Percentiles rank a stretch among this genome's conserved stretches.
phyloP scores from a whole-genome alignment of 164 flowering plant genomes.

The Liquidambar formosana region DNA sequence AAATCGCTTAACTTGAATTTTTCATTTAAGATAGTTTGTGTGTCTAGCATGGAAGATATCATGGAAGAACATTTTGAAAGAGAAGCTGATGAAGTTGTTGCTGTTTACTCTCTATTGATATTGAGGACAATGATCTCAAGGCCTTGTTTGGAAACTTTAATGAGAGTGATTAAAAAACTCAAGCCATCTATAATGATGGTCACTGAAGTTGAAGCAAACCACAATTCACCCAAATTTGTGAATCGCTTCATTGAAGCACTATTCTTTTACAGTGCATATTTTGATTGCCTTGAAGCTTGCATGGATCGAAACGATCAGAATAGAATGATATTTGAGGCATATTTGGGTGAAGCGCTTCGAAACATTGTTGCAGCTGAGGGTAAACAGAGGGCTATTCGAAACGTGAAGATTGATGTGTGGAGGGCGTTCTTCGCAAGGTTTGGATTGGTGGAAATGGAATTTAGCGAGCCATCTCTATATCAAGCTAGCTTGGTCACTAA shows the following conservation, averaged over 20 bases:
- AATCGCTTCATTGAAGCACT: slow-evolving; percentile 36
- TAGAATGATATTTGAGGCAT: slow-evolving; percentile 14
- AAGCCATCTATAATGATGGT: slow-evolving; percentile 35
- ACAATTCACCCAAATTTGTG: slow-evolving; percentile 33
- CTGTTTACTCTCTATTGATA: slow-evolving; percentile 14
- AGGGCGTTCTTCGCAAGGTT: slow-evolving; percentile 40
- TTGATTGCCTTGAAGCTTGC: slow-evolving; percentile 36
- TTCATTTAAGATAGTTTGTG: slow-evolving; percentile 20
- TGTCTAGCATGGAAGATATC: slow-evolving; percentile 18
- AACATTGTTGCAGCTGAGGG: slow-evolving; percentile 35
- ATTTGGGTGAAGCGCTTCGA: slow-evolving; percentile 20
- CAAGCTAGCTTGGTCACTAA: slow-evolving; percentile 35
- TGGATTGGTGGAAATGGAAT: slow-evolving; percentile 33
- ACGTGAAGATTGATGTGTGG: slow-evolving; percentile 42
- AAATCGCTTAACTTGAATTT: slow-evolving; percentile 30
- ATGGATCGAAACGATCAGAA: slow-evolving; percentile 3
- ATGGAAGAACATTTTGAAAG: slow-evolving; percentile 14
- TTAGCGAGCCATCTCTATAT: slow-evolving; percentile 28
- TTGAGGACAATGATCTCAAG: slow-evolving; percentile 28
- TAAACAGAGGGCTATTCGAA: slow-evolving; percentile 24
- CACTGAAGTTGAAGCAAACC: slow-evolving; percentile 37
- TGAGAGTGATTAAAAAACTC: slow-evolving; percentile 26
- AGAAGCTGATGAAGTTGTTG: slow-evolving; percentile 27
- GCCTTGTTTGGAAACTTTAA: slow-evolving; percentile 31
- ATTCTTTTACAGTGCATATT: slow-evolving; percentile 35